Conservation (phyloP, 2,329 filamentous ascomycete genomes). For the Aspergillus sp. region DNA sequence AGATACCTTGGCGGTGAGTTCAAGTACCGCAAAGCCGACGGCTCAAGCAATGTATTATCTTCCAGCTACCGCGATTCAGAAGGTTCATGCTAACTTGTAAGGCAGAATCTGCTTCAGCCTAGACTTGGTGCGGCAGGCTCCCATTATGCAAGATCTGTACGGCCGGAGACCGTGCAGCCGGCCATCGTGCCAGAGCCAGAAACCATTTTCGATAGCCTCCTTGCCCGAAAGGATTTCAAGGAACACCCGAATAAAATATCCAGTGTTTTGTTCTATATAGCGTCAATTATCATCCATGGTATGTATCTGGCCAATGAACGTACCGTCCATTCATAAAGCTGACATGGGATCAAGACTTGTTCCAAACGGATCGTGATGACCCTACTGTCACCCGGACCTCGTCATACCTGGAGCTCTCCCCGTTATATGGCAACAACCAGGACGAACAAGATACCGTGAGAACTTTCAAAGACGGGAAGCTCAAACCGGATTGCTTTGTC, state of each 20-base stretch:
- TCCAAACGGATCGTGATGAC: slow-evolving; percentile 57
- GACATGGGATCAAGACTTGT: slow-evolving; percentile 45
- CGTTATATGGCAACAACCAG: slow-evolving; percentile 61
- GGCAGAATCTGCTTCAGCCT: slow-evolving; percentile 54
- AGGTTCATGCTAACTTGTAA: slow-evolving; percentile 31
- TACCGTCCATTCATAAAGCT: slow-evolving; percentile 5
- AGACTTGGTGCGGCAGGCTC: slow-evolving; percentile 57
- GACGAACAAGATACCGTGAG: slow-evolving; percentile 56
- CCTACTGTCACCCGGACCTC: slow-evolving; percentile 58
- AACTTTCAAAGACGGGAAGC: slow-evolving; percentile 56
- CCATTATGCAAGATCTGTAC: slow-evolving; percentile 62
- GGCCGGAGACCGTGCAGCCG: slow-evolving; percentile 48
- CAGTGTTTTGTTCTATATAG: slow-evolving; percentile 66
- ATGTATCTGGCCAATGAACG: slow-evolving; percentile 5
- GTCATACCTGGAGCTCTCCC: slow-evolving; percentile 66
- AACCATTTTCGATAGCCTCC: slow-evolving; percentile 58
- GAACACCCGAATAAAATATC: slow-evolving; percentile 65
- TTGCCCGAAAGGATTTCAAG: slow-evolving; percentile 55
- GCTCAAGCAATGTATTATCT: slow-evolving; percentile 33
- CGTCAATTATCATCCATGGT: slow-evolving; percentile 57
- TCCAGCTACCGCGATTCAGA: slow-evolving; percentile 15
- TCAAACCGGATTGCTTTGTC: slow-evolving; percentile 64
- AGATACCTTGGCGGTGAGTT: slow-evolving; percentile 33
- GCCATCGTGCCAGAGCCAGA: slow-evolving; percentile 57
- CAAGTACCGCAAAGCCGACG: slow-evolving; percentile 28